Base-by-base conservation (phyloP, 139 green algal species). In the Nannochloris sp. region DNA sequence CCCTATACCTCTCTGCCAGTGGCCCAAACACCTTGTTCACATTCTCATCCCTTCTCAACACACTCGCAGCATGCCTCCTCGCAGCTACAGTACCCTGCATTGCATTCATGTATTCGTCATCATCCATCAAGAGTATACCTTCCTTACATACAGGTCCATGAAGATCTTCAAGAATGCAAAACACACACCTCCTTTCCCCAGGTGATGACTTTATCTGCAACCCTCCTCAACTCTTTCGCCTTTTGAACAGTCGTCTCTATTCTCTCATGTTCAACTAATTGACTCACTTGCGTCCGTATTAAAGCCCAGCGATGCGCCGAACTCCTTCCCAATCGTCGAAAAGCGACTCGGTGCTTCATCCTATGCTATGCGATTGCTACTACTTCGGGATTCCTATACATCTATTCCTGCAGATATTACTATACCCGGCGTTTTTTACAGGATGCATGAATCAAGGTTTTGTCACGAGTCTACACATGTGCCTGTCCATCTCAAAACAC, bases 231-330 rank as follows among this genome's bases (percentile, higher is more conserved):
- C 56, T 88, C 83, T 49, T 92, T 91, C 4, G 89, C 89, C 43
- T 90, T 91, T 2, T 81, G 60, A 27, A 96, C 53, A 0, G 91
- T 97, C 2, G 91, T 97, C 40, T 95, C 73, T 44, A 97, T 95
- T 5, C 91, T 71, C 73, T 96, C 90, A 63, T 97, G 87, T 55
- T 88, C 49, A 2, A 97, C 75, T 49, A 97, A 73, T 74, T 97
- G 92, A 1, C 89, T 87, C 21, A 94, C 90, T 86, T 97, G 92
- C 0, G 89, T 97, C 72, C 79, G 69, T 1, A 87, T 64, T 73
- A 87, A 78, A n/a, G 79, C 64, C 79, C 72, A 78, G 53, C 81
- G 57, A 49, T 87, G 79, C 10, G 75, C 58, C 4, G 69, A 62
- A 10, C 49, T 67, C 18, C 81, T 56, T 10, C 75, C 27, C 1